Evolutionary conservation across 2,329 filamentous ascomycete genomes (phyloP), one percentile per base, ranked within the genome.

Genomic region (Pseudocercospora pini-densiflorae): DNA sequence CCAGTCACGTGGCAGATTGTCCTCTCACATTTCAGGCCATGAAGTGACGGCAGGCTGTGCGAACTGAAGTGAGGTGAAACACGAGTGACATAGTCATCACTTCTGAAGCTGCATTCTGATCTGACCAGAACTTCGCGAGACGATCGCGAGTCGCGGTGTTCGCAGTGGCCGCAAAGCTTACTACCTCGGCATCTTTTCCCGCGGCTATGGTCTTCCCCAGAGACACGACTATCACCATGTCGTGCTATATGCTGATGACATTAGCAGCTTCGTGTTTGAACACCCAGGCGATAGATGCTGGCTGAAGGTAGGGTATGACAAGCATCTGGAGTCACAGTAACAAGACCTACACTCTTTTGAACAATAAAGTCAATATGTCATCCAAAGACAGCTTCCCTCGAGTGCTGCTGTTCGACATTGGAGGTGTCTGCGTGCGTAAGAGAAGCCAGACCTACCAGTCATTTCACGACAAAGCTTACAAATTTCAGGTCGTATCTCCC

Each of bases 381-480:
- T 33, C 27, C 59, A 47, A 58, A 51, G 33, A 60, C 62, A 24
- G 60, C 31, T 71, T 71, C 60, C 91, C 92, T 31, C 91, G 91
- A 73, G 92, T 92, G 63, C 82, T 96, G 33, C 84, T 99, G 23
- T 98, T 98, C 79, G 95, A 99, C 80, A 95, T 99, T 72, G 95
- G 95, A 45, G 95, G 95, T 68, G 95, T 99, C 73, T 96, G 93
- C 85, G 94, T 97, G 90, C 85, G 92, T 89, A 67, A 61, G 53
- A 66, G 61, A 19, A 40, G 14, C 40, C 33, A 29, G 31, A 16
- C 8, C 8, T 23, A 2, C 5, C 47, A 23, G 19, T 3, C 47
- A 16, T 24, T 19, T 12, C 9, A 27, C 16, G n/a, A 12, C 27
- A 24, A 4, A 6, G 27, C 62, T 60, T 21, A 65, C 23, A 51